Base-by-base conservation (phyloP, 495 filamentous ascomycete species). In the Friedmanniomyces simplex region DNA sequence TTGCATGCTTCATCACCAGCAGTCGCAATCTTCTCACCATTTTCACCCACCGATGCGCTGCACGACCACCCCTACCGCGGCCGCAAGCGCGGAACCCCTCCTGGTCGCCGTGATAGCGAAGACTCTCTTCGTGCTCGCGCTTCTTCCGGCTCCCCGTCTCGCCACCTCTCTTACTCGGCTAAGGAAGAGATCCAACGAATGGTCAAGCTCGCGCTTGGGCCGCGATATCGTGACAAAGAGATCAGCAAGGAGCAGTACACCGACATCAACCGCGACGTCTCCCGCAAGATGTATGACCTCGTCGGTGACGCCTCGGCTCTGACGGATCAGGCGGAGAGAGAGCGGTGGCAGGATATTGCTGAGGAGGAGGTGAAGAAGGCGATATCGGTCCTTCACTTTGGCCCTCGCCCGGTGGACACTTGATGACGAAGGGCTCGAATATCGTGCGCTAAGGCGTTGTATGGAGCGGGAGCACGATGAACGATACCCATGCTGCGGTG, bases 171-270 rank as follows among this genome's bases (percentile, higher is more conserved):
- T 0, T 75, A 82, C 18, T 79, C 84, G 43, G 81, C 85, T 54
- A 96, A 96, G 67, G 77, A 87, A 49, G 87, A 81, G 57, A 83
- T 96, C 47, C 89, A 86, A 66, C 82, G 79, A 55, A 86, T 95
- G 72, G 90, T 96, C 49, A 82, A 84, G 26, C 71, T 76, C 21
- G 87, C 84, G 0, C 75, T 96, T 21, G 86, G 85, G 53, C 87
- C 90, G 21, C 80, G 86, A 60, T 94, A 86, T 59, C 79, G 81
- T 13, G 74, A 74, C 28, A 82, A 82, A 54, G 73, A 81, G 45
- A 73, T 96, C 11, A 83, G 82, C 32, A 83, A 87, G 63, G 84
- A 94, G 41, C 85, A 95, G 68, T 96, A 88, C 71, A 90, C 84
- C 5, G 80, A 83, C 46, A 90, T 95, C 71, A 95, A 95, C 67